These are phyloP conservation scores for Kalanchoe fedtschenkoi DNA, from an alignment of 164 flowering plant genomes.

Conservation along the genomic window DNA sequence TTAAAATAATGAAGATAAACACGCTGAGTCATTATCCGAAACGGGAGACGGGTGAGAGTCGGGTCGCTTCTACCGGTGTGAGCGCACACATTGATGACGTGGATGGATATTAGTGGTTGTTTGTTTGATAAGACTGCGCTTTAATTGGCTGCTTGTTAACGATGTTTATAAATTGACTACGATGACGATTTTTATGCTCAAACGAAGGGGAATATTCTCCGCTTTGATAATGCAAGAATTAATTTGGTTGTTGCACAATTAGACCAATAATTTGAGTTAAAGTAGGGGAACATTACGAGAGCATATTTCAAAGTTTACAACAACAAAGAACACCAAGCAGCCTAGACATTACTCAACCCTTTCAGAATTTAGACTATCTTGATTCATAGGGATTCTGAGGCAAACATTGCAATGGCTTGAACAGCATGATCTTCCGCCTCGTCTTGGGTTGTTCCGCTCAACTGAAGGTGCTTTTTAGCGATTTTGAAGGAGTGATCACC, in stretches of 20 bases:
- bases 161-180: background rate
- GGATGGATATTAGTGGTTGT: background rate
- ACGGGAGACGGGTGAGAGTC: background rate
- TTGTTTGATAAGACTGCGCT: background rate
- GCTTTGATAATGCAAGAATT: no score
- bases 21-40: slow-evolving; percentile 1
- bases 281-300: no score
- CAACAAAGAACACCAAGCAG: background rate
- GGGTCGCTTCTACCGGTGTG: no score
- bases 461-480: slow-evolving; percentile 49
- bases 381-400: slow-evolving; percentile 17
- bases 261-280: no score
- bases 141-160: background rate
- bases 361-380: background rate
- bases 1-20: background rate
- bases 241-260: no score
- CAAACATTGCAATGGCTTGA: slow-evolving; percentile 44
- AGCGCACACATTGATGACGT: no score
- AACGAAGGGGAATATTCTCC: no score
- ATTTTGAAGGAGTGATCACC: slow-evolving; percentile 92
- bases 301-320: no score
- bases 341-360: background rate
- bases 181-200: no score
- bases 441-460: slow-evolving; percentile 41
- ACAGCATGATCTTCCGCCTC: slow-evolving; percentile 60